Conservation (phyloP, 2,329 filamentous ascomycete species). For the Cordyceps pruinosa region DNA sequence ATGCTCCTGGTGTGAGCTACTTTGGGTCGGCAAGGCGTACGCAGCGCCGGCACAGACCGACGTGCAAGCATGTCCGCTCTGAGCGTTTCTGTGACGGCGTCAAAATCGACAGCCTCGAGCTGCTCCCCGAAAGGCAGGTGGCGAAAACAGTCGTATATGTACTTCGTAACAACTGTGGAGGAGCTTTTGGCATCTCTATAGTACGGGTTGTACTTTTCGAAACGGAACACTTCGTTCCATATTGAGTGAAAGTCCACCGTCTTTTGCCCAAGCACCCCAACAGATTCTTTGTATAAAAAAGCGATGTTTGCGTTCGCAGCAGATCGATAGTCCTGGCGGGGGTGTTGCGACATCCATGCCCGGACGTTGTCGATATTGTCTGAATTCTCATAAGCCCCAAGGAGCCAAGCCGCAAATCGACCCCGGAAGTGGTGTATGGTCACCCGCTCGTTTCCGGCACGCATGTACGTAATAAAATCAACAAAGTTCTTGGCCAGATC, state of each 20-base stretch:
- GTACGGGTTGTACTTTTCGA: slow-evolving; percentile 28
- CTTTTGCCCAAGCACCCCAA: slow-evolving; percentile 36
- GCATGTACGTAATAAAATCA: slow-evolving; percentile 49
- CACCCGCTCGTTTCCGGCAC: slow-evolving; percentile 29
- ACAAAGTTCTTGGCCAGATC: slow-evolving; percentile 65
- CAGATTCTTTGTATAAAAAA: slow-evolving; percentile 60
- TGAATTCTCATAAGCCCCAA: slow-evolving; percentile 34
- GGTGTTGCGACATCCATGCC: slow-evolving; percentile 48
- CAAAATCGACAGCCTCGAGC: slow-evolving; percentile 34
- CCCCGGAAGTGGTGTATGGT: slow-evolving; percentile 49
- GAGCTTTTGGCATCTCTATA: slow-evolving; percentile 10
- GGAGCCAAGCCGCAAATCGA: slow-evolving; percentile 53
- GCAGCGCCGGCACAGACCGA: neutral
- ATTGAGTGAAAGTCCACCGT: slow-evolving; percentile 34
- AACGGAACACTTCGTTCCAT: slow-evolving; percentile 45
- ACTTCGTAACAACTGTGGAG: slow-evolving; percentile 63
- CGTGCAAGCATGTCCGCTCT: slow-evolving; percentile 23
- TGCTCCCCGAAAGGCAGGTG: slow-evolving; percentile 52
- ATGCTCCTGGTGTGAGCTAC: slow-evolving; percentile 25
- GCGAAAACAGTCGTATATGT: slow-evolving; percentile 57
- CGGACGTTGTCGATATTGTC: slow-evolving; percentile 30
- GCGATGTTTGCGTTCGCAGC: slow-evolving; percentile 51
- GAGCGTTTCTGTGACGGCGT: slow-evolving; percentile 21
- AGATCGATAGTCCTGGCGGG: slow-evolving; percentile 53
- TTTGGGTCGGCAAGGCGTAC: neutral